Percentiles rank a stretch among this genome's conserved stretches.
Evolutionary conservation across 139 green algal species (phyloP).

Genomic region (Yamagishiella unicocca): DNA sequence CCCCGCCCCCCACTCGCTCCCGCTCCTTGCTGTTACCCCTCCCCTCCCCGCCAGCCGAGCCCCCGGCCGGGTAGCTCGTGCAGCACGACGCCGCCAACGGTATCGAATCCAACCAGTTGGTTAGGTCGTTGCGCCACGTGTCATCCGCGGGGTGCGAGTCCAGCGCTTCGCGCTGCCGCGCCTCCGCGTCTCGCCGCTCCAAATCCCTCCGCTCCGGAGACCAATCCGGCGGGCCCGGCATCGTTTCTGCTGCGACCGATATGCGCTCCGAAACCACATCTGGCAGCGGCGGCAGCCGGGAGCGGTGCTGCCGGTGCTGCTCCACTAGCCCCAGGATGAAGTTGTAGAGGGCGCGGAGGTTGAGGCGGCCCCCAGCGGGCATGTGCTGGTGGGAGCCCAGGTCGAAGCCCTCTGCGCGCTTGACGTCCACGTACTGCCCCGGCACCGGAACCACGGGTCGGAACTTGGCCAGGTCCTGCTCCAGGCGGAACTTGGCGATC

Average conservation of each 20-base stretch:
- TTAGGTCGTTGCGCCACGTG: conserved; percentile 35
- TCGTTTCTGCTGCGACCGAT: neutral
- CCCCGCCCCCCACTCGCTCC: neutral
- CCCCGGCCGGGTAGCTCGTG: neutral
- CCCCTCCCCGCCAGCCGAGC: neutral
- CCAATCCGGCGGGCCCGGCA: conserved; percentile 31
- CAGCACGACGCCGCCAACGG: conserved; percentile 35
- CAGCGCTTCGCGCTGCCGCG: neutral
- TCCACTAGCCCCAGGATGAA: neutral
- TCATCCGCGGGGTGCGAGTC: neutral
- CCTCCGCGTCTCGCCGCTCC: conserved; percentile 13
- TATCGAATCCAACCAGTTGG: conserved; percentile 23
- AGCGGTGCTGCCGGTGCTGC: neutral
- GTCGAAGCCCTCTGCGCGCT: conserved; percentile 20
- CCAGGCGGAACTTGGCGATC: conserved; percentile 10
- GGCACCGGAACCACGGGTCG: conserved; percentile 24
- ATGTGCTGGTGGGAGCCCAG: conserved; percentile 28
- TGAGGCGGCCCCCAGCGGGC: conserved; percentile 29
- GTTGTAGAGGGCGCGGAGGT: conserved; percentile 34
- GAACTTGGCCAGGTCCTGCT: conserved; percentile 38
- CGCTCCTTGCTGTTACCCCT: neutral
- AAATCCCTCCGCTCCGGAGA: neutral
- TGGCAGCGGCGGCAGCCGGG: conserved; percentile 10
- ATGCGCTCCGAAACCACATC: neutral
- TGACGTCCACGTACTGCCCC: neutral